These are phyloP conservation scores for Thamnidium elegans DNA, from an alignment of 192 early-diverging fungal genomes.

Conservation along the genomic window DNA sequence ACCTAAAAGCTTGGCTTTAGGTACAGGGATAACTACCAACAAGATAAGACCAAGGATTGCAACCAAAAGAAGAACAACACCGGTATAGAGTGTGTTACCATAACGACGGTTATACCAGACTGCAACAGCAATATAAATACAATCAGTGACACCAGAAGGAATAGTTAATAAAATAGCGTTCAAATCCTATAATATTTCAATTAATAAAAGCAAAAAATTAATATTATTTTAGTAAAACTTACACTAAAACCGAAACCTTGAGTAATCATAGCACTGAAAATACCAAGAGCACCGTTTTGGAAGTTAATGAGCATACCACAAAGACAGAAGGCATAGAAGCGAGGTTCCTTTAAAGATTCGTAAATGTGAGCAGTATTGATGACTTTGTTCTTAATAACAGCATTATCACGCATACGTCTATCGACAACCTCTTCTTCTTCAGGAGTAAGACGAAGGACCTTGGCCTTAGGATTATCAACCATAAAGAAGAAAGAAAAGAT, in stretches of 20 bases:
- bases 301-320: slow-evolving; percentile 21
- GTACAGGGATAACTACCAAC: slow-evolving; percentile 14
- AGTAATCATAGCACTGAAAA: slow-evolving; percentile 14
- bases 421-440: slow-evolving; percentile 24
- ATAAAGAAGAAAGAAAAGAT: slow-evolving; percentile 24
- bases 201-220: slow-evolving; percentile 3
- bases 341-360: slow-evolving; percentile 18
- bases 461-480: slow-evolving; percentile 20
- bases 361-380: slow-evolving; percentile 19
- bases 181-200: slow-evolving; percentile 7
- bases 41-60: slow-evolving; percentile 21
- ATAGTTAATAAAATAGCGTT: slow-evolving; percentile 25
- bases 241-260: slow-evolving; percentile 20
- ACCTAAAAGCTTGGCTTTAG: slow-evolving; percentile 15
- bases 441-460: slow-evolving; percentile 14
- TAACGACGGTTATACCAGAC: slow-evolving; percentile 21
- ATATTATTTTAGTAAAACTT: slow-evolving; percentile 7
- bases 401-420: slow-evolving; percentile 28
- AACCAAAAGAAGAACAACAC: background rate
- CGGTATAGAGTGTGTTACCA: slow-evolving; percentile 20
- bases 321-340: slow-evolving; percentile 12
- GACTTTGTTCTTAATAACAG: slow-evolving; percentile 2
- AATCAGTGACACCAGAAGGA: slow-evolving; percentile 19
- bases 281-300: slow-evolving; percentile 9
- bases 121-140: slow-evolving; percentile 2